Evolutionary conservation across 257 asterid genomes (phyloP), one percentile per base, ranked within the genome.

Genomic region (Solanum okadae): DNA sequence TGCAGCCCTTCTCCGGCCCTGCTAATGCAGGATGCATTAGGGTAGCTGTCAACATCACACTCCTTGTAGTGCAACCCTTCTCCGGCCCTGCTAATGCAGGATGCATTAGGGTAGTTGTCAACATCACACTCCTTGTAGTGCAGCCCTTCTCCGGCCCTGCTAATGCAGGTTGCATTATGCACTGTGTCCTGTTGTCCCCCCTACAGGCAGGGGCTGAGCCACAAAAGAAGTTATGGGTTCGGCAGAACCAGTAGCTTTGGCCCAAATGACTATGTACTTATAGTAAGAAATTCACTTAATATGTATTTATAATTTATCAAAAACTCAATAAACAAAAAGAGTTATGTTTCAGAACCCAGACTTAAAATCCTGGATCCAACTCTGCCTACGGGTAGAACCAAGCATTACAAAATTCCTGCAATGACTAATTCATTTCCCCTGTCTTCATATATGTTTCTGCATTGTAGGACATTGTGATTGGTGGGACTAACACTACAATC

Each of bases 401-500:
- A 73, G 10, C 46, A 73, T 10, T 10, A 73, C 8, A 4, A 73
- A 34, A 73, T 73, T 20, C 20, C 20, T 35, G 22, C 1, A 0
- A 37, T 2, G 6, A 37, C 3, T 10, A 75, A 5, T 16, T 23
- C 44, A 29, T 87, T 25, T 20, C 3, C 67, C n/a, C 67, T 14
- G 20, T 18, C 29, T 35, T 70, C 83, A 27, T 11, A 20, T n/a
- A 10, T 27, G 22, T 37, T 42, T 33, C 8, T 82, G 49, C 37
- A 0, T 3, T 15, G 87, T 63, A 92, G 95, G 91, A 91, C 16
- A 81, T 91, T 56, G 38, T 91, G 12, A 33, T 65, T 3, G 94
- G 92, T 3, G 94, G 92, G 12, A 87, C 91, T 0, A 94, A 93
- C 81, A 92, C 94, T 0, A 87, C 92, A 34, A 88, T 90, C 6